Evolutionary conservation across 2,329 filamentous ascomycete genomes (phyloP).

Genomic region (Cordyceps cicadae): DNA sequence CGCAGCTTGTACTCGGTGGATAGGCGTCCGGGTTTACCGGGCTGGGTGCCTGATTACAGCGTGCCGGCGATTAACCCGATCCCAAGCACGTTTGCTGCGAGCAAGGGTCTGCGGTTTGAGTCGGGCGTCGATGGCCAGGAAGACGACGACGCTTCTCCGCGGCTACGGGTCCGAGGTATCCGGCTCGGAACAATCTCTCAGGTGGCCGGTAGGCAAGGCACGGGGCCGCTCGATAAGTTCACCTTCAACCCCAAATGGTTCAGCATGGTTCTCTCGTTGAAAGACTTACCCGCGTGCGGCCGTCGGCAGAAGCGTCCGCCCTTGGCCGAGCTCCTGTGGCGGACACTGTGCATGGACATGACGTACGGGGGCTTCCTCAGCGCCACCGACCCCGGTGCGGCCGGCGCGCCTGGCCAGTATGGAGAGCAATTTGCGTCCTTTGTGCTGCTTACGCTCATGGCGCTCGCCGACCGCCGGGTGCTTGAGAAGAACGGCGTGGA

Average conservation of each 20-base stretch:
- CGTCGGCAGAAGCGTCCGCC: background rate
- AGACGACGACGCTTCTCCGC: background rate
- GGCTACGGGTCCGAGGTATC: slow-evolving; percentile 13
- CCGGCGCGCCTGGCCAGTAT: slow-evolving; percentile 15
- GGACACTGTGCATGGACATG: slow-evolving; percentile 21
- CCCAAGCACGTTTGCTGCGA: slow-evolving; percentile 16
- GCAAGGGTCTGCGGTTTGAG: slow-evolving; percentile 15
- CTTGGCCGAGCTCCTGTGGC: slow-evolving; percentile 18
- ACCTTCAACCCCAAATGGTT: slow-evolving; percentile 19
- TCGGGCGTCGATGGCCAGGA: background rate
- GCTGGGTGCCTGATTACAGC: slow-evolving; percentile 20
- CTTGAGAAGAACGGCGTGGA: slow-evolving; percentile 23
- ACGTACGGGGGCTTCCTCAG: slow-evolving; percentile 17
- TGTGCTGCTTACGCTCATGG: slow-evolving; percentile 18
- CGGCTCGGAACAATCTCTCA: slow-evolving; percentile 14
- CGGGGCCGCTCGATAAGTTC: slow-evolving; percentile 15
- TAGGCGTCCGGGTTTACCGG: slow-evolving; percentile 13
- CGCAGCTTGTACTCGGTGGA: slow-evolving; percentile 12
- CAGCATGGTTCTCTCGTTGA: slow-evolving; percentile 16
- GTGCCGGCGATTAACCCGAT: slow-evolving; percentile 17
- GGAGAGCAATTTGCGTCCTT: slow-evolving; percentile 17
- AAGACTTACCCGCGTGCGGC: background rate
- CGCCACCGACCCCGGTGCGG: slow-evolving; percentile 9
- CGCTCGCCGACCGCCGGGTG: slow-evolving; percentile 27
- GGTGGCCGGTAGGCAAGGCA: slow-evolving; percentile 13